Base-by-base conservation (phyloP, 805 yeast genomes). In the Blastobotrys parvus region DNA sequence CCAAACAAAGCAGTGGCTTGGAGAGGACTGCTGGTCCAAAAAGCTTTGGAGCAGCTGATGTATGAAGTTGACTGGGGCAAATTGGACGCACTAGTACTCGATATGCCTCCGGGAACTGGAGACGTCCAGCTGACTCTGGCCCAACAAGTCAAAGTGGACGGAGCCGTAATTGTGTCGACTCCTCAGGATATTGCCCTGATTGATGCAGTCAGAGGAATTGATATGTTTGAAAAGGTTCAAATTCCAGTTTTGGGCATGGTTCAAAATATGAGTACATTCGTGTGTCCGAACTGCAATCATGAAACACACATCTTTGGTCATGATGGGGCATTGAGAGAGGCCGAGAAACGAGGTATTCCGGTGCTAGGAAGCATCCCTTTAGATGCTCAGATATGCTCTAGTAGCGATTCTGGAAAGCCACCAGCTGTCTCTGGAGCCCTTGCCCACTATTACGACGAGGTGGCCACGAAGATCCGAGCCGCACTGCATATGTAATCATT, bases 101-200 rank as follows among this genome's bases (percentile, higher is more conserved):
- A 86, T 53, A 74, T 86, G 83, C 95, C 95, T 0, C 95, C 95
- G 0, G 95, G 95, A 2, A 86, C 95, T 0, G 95, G 95, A 16
- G 95, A 86, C 57, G 80, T 84, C 0, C 95, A 86, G 55, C 67
- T 86, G 43, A 82, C 94, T 0, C 68, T 86, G n/a, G 78, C 87
- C 21, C 95, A 86, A 60, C 82, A 78, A 53, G 59, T 82, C n/a
- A 70, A 72, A 37, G 75, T 86, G 0, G 82, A 79, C 52, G 95
- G 94, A 0, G 86, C 94, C 0, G 72, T 86, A 1, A 75, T 86
- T 31, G 94, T 86, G 1, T 77, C 88, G 0, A 86, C 95, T 0
- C 90, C 94, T 0, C 95, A 86, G 58, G 94, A 86, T 50, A 74
- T 86, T 33, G 94, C 95, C 0, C 60, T 85, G 20, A 70, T 80